phyloP scores from a whole-genome alignment of 2,329 filamentous ascomycete species.

The Didymella exigua region DNA sequence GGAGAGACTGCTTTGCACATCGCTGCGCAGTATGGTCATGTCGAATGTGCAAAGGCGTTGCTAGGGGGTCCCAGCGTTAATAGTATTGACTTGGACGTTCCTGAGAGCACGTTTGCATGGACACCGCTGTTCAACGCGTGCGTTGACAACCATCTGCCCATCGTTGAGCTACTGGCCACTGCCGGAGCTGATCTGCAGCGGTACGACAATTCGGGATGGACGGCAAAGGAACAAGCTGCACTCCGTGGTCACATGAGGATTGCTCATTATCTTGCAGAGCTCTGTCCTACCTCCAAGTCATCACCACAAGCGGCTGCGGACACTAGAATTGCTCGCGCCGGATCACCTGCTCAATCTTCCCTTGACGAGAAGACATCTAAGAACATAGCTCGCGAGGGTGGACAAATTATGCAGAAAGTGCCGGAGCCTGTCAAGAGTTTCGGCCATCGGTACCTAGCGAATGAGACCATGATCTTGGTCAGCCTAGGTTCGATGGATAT shows the following conservation, averaged over 20 bases:
- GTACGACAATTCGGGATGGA: slow-evolving; percentile 89
- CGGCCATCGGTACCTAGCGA: slow-evolving; percentile 89
- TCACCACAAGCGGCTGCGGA: slow-evolving; percentile 35
- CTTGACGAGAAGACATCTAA: slow-evolving; percentile 55
- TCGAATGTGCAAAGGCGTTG: slow-evolving; percentile 77
- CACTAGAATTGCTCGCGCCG: slow-evolving; percentile 38
- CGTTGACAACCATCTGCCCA: slow-evolving; percentile 79
- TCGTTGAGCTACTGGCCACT: slow-evolving; percentile 77
- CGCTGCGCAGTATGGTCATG: slow-evolving; percentile 85
- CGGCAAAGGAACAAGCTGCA: slow-evolving; percentile 88
- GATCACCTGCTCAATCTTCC: slow-evolving; percentile 63
- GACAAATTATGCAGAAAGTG: slow-evolving; percentile 51
- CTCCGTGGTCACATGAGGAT: slow-evolving; percentile 86
- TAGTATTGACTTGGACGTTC: slow-evolving; percentile 75
- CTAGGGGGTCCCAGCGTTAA: slow-evolving; percentile 72
- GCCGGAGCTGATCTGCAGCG: slow-evolving; percentile 77
- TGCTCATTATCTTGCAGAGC: slow-evolving; percentile 68
- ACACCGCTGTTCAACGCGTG: slow-evolving; percentile 93
- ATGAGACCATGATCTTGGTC: slow-evolving; percentile 87
- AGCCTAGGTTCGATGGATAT: slow-evolving; percentile 95
- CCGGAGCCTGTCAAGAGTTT: slow-evolving; percentile 90
- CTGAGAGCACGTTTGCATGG: slow-evolving; percentile 88
- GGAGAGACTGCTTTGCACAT: slow-evolving; percentile 92
- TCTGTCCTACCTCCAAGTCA: slow-evolving; percentile 52
- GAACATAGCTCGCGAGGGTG: slow-evolving; percentile 47